Evolutionary conservation across 2,329 filamentous ascomycete species (phyloP), one percentile per base, ranked within the genome.

Genomic region (Ascochyta pisi): DNA sequence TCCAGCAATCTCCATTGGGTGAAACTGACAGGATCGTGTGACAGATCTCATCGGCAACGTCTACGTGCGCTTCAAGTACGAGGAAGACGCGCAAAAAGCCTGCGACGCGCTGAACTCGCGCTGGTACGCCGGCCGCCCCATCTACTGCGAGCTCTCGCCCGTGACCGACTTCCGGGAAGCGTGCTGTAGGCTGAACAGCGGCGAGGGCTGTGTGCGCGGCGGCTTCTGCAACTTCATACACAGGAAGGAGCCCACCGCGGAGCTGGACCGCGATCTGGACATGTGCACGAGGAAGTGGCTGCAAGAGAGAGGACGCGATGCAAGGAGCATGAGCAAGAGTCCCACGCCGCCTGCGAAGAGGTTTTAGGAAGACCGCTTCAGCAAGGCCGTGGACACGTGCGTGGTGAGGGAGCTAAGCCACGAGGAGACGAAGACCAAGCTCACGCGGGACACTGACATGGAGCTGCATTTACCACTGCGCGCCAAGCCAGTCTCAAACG

Each of bases 141-240:
- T 99, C 78, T 99, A 99, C 83, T 97, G 94, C 86, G 95, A 99
- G 80, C 82, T 99, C 53, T 93, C 89, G 49, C 95, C 95, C 67
- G 95, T 99, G 53, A 99, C 95, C 62, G 95, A 99, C 80, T 99
- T 99, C 78, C 86, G 95, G 75, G 95, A 99, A 82, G 95, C 95
- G 16, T 99, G 95, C 77, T 99, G 95, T 79, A 86, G 95, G 50
- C 83, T 98, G 24, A 99, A 99, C 73, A 90, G 86, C 35, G 95
- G 95, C 60, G 95, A 98, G 78, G 95, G 95, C 40, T 99, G 95
- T 78, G 92, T 96, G 39, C 85, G 95, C 63, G 95, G 93, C 61
- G 95, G 95, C 29, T 98, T 98, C 82, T 99, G 95, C 84, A 99
- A 99, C 78, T 99, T 99, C 77, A 99, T 99, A 64, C 95, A 99